Percentiles rank a stretch among this genome's conserved stretches.
phyloP scores from a whole-genome alignment of 2,329 filamentous ascomycete species.

The Nothopassalora personata region DNA sequence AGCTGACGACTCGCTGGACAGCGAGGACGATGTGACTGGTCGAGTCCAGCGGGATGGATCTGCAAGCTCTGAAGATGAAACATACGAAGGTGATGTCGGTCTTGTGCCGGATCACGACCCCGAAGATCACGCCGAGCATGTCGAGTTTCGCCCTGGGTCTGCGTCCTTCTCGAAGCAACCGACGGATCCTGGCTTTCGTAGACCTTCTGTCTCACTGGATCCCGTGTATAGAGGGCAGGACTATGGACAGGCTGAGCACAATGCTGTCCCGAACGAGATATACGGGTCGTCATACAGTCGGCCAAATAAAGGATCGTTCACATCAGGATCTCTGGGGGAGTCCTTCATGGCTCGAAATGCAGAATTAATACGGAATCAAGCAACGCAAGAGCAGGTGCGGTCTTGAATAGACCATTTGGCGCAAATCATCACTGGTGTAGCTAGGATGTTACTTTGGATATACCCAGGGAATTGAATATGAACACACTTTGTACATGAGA shows the following conservation, averaged over 20 bases:
- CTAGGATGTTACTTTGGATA: conserved; percentile 7
- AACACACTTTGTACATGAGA: neutral
- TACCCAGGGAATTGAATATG: neutral
- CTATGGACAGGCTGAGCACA: conserved; percentile 21
- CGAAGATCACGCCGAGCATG: conserved; percentile 18
- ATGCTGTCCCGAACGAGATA: conserved; percentile 24
- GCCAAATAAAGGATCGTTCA: conserved; percentile 24
- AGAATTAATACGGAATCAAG: conserved; percentile 23
- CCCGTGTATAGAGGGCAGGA: conserved; percentile 25
- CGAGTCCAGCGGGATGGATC: conserved; percentile 7
- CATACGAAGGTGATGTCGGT: conserved; percentile 19
- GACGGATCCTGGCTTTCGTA: conserved; percentile 31
- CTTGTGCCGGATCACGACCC: conserved; percentile 11
- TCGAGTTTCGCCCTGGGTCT: conserved; percentile 24
- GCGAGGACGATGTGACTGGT: conserved; percentile 15
- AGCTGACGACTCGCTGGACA: conserved; percentile 3
- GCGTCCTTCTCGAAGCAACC: conserved; percentile 27
- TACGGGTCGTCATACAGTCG: conserved; percentile 23
- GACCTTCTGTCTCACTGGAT: conserved; percentile 29
- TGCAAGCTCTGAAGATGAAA: conserved; percentile 11
- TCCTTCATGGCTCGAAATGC: conserved; percentile 33
- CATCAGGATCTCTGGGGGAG: conserved; percentile 31
- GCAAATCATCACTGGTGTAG: conserved; percentile 8
- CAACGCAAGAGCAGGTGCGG: conserved; percentile 13
- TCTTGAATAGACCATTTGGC: conserved; percentile 9